Evolutionary conservation across 2,329 filamentous ascomycete species (phyloP), one percentile per base, ranked within the genome.

Genomic region (Huntiella moniliformis): DNA sequence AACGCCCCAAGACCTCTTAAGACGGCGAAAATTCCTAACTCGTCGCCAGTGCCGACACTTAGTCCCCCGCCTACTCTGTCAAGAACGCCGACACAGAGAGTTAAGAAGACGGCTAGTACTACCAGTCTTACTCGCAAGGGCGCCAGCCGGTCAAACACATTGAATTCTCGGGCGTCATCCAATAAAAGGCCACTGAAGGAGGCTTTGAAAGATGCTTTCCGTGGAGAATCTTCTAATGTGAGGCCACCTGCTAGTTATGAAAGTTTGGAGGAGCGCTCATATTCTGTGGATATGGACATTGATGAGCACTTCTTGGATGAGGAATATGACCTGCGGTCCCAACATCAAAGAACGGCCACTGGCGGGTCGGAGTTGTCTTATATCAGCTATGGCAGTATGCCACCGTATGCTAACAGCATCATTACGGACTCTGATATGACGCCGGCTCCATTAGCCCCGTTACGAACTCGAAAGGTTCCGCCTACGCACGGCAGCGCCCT

Each of bases 201-300:
- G 36, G 67, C 68, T 39, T 58, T 79, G 6, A 71, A 70, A 45
- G 73, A 75, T 50, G 75, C 74, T 3, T 79, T 79, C 53, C 67
- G 68, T 35, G 75, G 75, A 28, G 73, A 79, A 55, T 78, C 74
- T 2, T 65, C 58, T 3, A 62, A 67, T 48, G 60, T 61, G 15
- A 59, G 66, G 4, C 62, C 63, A 11, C 63, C 67, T 1, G 62
- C 62, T 49, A 61, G 64, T 18, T 73, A 73, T 49, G 64, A 68
- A 34, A 69, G 65, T 44, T 65, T 61, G 28, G 63, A 70, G 48
- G 62, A 68, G 44, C 59, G 61, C 3, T 54, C 53, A 4, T 59
- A 56, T 31, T 54, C 55, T 7, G 50, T 49, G 12, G 47, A 49
- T 2, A 37, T 48, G 7, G 50, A 51, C 13, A 41, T 55, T 17